Base-by-base conservation (phyloP, 2,329 filamentous ascomycete species). In the Colletotrichum zoysiae region DNA sequence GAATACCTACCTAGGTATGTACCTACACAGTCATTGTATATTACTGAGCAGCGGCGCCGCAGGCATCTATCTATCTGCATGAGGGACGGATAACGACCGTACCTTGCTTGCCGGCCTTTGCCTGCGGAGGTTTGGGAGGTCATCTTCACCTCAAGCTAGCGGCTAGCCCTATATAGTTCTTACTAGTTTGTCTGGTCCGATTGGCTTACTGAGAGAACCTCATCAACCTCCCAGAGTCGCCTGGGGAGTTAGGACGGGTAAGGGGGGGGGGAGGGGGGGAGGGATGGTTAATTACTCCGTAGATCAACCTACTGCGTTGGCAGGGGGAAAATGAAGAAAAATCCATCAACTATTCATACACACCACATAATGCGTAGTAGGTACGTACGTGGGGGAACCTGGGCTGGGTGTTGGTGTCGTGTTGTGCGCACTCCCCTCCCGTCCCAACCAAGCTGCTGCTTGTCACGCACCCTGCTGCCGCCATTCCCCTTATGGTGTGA, bases 401-500 rank as follows among this genome's bases (percentile, higher is more conserved):
- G 26, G 50, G 50, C 26, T 64, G 50, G 50, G 26, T 38, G 50
- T 33, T 44, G 61, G 59, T 50, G 33, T 38, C 23, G 3, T 48
- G 23, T 53, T 44, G 48, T 14, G 26, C 38, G 26, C 61, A 64
- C 50, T 44, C 61, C 26, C 48, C 18, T 55, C 38, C 33, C 50
- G 20, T 30, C 48, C 23, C 38, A 63, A 51, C 61, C 61, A 55
- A 55, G 61, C 26, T 35, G 44, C 38, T 20, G 61, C 16, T n/a
- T 55, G 48, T 55, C 61, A 51, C 59, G 40, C 33, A 51, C 42
- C 38, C 57, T 44, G 33, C 33, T 16, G 18, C 57, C 44, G 46
- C 14, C 35, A 33, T 62, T 62, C 46, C 44, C 33, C 40, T 59
- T 23, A n/a, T 44, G 23, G 38, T 59, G 16, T 46, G 40, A 33